phyloP scores from a whole-genome alignment of 2,329 filamentous ascomycete genomes.

The Phoma sp. region DNA sequence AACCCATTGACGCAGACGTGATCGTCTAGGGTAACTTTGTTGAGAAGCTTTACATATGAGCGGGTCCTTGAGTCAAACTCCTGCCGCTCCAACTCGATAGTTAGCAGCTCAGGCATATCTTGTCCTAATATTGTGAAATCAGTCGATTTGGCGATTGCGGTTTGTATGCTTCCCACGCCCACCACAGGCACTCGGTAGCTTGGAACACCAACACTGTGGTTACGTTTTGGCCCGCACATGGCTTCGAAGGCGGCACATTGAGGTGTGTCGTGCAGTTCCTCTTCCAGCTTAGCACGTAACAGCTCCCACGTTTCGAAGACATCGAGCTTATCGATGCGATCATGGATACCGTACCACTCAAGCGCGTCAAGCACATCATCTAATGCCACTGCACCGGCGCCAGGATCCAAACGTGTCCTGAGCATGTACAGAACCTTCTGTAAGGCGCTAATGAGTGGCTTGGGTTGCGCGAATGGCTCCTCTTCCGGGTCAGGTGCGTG shows the following conservation, averaged over 20 bases:
- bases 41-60: constrained; percentile 64
- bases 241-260: constrained; percentile 51
- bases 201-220: constrained; percentile 42
- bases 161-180: constrained; percentile 49
- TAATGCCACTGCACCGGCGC: constrained; percentile 42
- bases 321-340: constrained; percentile 54
- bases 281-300: constrained; percentile 59
- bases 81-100: constrained; percentile 65
- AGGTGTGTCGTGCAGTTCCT: constrained; percentile 59
- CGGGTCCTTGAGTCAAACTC: constrained; percentile 61
- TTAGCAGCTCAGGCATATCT: constrained; percentile 58
- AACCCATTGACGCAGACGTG: constrained; percentile 57
- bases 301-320: constrained; percentile 64
- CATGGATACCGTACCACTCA: constrained; percentile 51
- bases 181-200: constrained; percentile 47
- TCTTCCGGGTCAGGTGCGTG: constrained; percentile 56
- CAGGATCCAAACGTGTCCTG: constrained; percentile 52
- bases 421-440: constrained; percentile 61
- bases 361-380: constrained; percentile 48
- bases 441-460: constrained; percentile 59
- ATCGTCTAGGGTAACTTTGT: constrained; percentile 65
- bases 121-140: constrained; percentile 31
- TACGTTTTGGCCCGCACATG: constrained; percentile 56
- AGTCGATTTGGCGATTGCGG: constrained; percentile 48
- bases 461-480: constrained; percentile 57